Conservation (phyloP, 2,329 filamentous ascomycete species). For the Orbilia brochopaga region DNA sequence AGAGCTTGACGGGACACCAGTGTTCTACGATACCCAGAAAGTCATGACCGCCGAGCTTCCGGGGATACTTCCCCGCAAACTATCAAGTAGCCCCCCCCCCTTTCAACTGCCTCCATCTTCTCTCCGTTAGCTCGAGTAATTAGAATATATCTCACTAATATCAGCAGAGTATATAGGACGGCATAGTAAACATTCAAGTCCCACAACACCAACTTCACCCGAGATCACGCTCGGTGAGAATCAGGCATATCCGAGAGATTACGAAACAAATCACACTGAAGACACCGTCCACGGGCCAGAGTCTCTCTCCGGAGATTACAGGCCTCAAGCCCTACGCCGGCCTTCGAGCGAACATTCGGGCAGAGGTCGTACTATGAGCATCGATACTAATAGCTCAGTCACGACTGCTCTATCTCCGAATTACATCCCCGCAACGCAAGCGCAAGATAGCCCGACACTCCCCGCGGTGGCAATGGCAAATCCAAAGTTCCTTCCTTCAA, state of each 20-base stretch:
- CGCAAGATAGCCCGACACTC: slow-evolving; percentile 42
- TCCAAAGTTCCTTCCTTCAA: slow-evolving; percentile 35
- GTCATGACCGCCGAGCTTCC: slow-evolving; percentile 42
- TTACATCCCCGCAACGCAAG: slow-evolving; percentile 37
- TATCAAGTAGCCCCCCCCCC: slow-evolving; percentile 39
- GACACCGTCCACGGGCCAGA: slow-evolving; percentile 16
- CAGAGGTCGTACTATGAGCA: slow-evolving; percentile 32
- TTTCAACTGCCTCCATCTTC: not conserved
- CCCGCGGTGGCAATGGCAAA: slow-evolving; percentile 32
- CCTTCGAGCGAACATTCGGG: not conserved
- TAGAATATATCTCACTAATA: slow-evolving; percentile 3
- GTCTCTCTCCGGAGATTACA: slow-evolving; percentile 26
- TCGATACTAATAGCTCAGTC: slow-evolving; percentile 35
- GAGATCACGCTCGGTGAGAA: slow-evolving; percentile 27
- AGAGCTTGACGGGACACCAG: slow-evolving; percentile 43
- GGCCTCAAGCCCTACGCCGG: slow-evolving; percentile 17
- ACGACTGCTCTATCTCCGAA: slow-evolving; percentile 33
- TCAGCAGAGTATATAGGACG: slow-evolving; percentile 34
- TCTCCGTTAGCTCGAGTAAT: not conserved
- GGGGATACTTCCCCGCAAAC: slow-evolving; percentile 48
- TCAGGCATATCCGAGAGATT: slow-evolving; percentile 21
- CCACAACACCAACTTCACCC: slow-evolving; percentile 32
- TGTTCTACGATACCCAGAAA: slow-evolving; percentile 41
- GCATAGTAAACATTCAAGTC: slow-evolving; percentile 35
- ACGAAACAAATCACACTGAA: slow-evolving; percentile 25